Evolutionary conservation across 768 basidiomycete genomes (phyloP), one percentile per base, ranked within the genome.

Genomic region (Tephrocybe sp.): DNA sequence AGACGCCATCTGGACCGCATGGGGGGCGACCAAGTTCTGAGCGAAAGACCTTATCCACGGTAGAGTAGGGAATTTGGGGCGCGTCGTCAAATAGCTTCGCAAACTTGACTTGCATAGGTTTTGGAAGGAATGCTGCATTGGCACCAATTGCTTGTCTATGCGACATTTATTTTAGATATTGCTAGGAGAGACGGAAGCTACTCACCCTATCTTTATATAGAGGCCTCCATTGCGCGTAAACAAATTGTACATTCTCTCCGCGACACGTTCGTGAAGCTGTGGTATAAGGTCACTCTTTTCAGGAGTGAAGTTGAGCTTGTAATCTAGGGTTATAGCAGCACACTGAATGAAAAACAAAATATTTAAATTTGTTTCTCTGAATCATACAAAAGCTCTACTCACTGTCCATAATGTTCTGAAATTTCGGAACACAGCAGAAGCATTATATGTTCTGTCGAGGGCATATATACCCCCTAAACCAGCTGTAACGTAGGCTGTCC

Each of bases 81-180:
- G 94, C 92, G 41, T 89, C 84, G 57, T 96, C 95, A 58, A 95
- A 95, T 2, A 97, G 76, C 51, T 78, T 83, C 1, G 83, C 78
- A 59, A 97, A 93, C 50, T 87, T 89, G 60, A 80, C 75, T 61
- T 92, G 85, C 70, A 94, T 87, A 5, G 92, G 83, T 51, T 78
- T 79, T 0, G 94, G 95, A 6, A 98, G 78, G 1, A 96, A 65
- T 0, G 88, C 88, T 4, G 92, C 86, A 69, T 95, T 95, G 10
- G 89, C 86, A 6, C 86, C 92, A 53, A 92, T 83, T 4, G 84
- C 83, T 66, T 91, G 90, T 4, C 87, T 85, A 74, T 39, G 7
- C 39, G 44, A 23, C n/a, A 9, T 2, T 31, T 17, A 13, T 39
- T 9, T 11, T 35, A 30, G 11, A 8, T 20, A 20, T 13, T 2